Percentiles rank a stretch among this genome's conserved stretches.
These are phyloP conservation scores for Ogataea paraovalis DNA, from an alignment of 805 yeast species.

Conservation along the genomic window DNA sequence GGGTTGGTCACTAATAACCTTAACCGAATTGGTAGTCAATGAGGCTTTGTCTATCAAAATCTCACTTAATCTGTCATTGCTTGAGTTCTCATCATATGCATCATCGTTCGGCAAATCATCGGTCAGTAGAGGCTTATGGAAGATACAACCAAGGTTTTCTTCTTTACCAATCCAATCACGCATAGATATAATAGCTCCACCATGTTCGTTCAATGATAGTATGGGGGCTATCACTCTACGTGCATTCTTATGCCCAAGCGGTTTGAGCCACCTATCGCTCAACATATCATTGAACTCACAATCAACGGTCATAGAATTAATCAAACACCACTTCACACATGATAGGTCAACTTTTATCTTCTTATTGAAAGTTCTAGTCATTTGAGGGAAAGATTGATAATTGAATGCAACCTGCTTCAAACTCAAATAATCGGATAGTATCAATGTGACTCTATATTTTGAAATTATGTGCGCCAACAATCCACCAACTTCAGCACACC, in stretches of 20 bases:
- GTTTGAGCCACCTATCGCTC: constrained; percentile 84
- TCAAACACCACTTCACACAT: constrained; percentile 81
- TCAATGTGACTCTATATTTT: constrained; percentile 61
- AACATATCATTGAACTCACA: constrained; percentile 89
- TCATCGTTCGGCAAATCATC: constrained; percentile 37
- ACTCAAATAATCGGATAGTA: constrained; percentile 83
- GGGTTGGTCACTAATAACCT: constrained; percentile 58
- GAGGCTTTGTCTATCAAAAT: constrained; percentile 71
- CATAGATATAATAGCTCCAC: constrained; percentile 91
- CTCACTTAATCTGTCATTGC: constrained; percentile 49
- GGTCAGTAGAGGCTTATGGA: constrained; percentile 30
- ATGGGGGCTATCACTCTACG: constrained; percentile 81
- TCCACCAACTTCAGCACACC: constrained; percentile 75
- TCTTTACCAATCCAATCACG: constrained; percentile 84
- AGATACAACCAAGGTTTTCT: constrained; percentile 53
- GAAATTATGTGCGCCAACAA: constrained; percentile 79
- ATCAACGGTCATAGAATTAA: constrained; percentile 84
- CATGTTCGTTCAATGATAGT: constrained; percentile 85
- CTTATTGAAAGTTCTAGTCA: constrained; percentile 75
- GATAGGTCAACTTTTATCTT: constrained; percentile 73
- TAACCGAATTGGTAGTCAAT: constrained; percentile 65
- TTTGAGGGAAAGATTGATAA: constrained; percentile 84
- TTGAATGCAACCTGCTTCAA: constrained; percentile 88
- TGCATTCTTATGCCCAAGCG: constrained; percentile 79
- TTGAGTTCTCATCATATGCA: constrained; percentile 19